phyloP scores from a whole-genome alignment of 805 yeast genomes.

The Hyphopichia homilentoma region DNA sequence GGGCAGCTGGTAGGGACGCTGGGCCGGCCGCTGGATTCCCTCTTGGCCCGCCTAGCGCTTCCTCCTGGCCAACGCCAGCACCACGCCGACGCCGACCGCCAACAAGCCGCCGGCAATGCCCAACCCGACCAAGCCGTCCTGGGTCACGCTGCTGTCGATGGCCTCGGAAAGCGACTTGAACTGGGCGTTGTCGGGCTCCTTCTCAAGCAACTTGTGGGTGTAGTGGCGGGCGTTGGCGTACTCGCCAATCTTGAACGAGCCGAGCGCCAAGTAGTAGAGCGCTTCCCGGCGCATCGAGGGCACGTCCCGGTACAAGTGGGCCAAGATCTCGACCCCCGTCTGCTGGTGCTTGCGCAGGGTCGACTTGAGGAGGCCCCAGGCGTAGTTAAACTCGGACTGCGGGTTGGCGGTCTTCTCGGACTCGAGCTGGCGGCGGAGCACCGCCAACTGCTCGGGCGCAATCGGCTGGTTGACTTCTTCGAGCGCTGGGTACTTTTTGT shows the following conservation, averaged over 20 bases:
- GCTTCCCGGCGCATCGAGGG: conserved; percentile 87
- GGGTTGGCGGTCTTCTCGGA: conserved; percentile 73
- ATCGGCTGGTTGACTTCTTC: conserved; percentile 50
- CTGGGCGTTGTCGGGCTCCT: conserved; percentile 84
- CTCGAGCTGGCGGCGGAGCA: conserved; percentile 72
- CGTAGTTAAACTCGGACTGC: conserved; percentile 87
- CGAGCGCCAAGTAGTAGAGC: conserved; percentile 80
- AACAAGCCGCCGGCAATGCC: conserved; percentile 84
- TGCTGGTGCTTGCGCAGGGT: conserved; percentile 58
- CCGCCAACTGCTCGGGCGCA: conserved; percentile 68
- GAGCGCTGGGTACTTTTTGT: conserved; percentile 30
- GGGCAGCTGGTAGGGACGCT: too few relatives aligned
- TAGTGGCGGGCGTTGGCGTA: conserved; percentile 82
- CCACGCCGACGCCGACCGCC: conserved; percentile 74
- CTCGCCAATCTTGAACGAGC: conserved; percentile 85
- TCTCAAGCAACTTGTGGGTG: conserved; percentile 67
- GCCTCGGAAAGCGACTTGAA: conserved; percentile 66
- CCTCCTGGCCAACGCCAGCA: conserved; percentile 39
- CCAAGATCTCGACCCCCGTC: conserved; percentile 73
- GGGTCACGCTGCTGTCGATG: conserved; percentile 80
- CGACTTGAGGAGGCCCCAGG: conserved; percentile 93
- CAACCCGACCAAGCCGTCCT: conserved; percentile 84
- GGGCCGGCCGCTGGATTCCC: too few relatives aligned
- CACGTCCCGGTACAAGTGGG: conserved; percentile 66
- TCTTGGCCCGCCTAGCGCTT: conserved; percentile 12